These are phyloP conservation scores for Zoysia matrella DNA, from an alignment of 202 grass and related monocot species.

Conservation along the genomic window DNA sequence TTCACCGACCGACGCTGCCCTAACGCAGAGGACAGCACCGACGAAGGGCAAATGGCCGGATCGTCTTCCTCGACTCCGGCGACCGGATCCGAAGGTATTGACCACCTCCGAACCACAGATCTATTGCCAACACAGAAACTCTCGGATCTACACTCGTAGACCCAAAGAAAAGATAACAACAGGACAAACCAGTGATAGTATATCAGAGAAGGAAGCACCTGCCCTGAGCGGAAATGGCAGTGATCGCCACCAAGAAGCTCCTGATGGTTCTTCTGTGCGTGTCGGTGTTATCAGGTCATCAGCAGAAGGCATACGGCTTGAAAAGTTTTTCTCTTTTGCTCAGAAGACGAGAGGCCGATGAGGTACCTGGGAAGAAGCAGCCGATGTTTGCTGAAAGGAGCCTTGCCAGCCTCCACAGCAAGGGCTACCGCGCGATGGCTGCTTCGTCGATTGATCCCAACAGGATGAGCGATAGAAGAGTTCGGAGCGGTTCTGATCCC, in stretches of 20 bases:
- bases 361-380: conserved; percentile 27
- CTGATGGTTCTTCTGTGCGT: conserved; percentile 57
- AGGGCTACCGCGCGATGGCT: conserved; percentile 12
- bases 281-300: conserved; percentile 48
- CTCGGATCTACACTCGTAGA: too few species aligned
- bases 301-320: conserved; percentile 36
- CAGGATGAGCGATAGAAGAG: conserved; percentile 61
- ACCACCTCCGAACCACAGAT: too few species aligned
- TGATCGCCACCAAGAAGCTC: conserved; percentile 35
- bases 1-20: too few species aligned
- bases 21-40: too few species aligned
- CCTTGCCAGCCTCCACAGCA: conserved; percentile 36
- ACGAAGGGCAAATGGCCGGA: too few species aligned
- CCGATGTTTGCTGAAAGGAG: conserved; percentile 24
- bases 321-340: conserved; percentile 43
- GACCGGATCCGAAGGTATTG: too few species aligned
- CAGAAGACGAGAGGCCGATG: not conserved
- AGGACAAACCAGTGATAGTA: conserved; percentile 31
- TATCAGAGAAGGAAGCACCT: conserved; percentile 1
- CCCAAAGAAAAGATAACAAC: too few species aligned
- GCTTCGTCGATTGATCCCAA: conserved; percentile 47
- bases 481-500: conserved; percentile 65
- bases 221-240: conserved; percentile 38
- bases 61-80: too few species aligned
- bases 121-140: too few species aligned